Evolutionary conservation across 768 basidiomycete species (phyloP).

Genomic region (Fomitopsis serialis): DNA sequence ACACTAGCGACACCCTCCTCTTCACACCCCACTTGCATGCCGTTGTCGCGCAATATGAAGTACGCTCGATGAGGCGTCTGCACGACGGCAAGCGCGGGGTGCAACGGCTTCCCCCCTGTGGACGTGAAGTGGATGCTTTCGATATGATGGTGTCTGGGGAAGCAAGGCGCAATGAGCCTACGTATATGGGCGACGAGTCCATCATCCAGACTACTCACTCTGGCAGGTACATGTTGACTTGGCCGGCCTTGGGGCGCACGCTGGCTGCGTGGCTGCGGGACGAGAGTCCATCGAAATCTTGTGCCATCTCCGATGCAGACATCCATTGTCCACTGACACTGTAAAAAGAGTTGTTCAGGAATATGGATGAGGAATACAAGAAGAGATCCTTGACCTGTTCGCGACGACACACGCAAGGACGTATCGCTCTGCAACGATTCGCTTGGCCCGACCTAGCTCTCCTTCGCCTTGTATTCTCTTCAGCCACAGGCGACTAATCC

Average conservation of each 20-base stretch:
- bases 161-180: not conserved
- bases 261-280: slow-evolving; percentile 8
- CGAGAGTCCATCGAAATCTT: slow-evolving; percentile 56
- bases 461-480: slow-evolving; percentile 39
- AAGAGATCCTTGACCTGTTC: slow-evolving; percentile 47
- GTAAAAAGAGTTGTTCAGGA: not conserved
- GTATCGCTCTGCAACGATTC: slow-evolving; percentile 54
- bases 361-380: not conserved
- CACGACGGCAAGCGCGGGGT: slow-evolving; percentile 59
- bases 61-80: slow-evolving; percentile 69
- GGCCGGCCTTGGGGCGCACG: slow-evolving; percentile 20
- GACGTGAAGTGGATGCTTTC: slow-evolving; percentile 69
- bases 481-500: slow-evolving; percentile 67
- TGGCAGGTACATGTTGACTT: slow-evolving; percentile 59
- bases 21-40: slow-evolving; percentile 72
- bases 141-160: slow-evolving; percentile 61
- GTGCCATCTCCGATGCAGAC: slow-evolving; percentile 65
- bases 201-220: slow-evolving; percentile 36
- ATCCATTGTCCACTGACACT: slow-evolving; percentile 70
- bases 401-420: slow-evolving; percentile 65
- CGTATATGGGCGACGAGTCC: not conserved
- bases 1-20: slow-evolving; percentile 62
- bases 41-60: slow-evolving; percentile 66
- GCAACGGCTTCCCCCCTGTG: slow-evolving; percentile 37
- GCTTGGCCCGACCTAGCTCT: slow-evolving; percentile 34